Base-by-base conservation (phyloP, 1,139 yeast species). In the Saccharomyces hybrid region DNA sequence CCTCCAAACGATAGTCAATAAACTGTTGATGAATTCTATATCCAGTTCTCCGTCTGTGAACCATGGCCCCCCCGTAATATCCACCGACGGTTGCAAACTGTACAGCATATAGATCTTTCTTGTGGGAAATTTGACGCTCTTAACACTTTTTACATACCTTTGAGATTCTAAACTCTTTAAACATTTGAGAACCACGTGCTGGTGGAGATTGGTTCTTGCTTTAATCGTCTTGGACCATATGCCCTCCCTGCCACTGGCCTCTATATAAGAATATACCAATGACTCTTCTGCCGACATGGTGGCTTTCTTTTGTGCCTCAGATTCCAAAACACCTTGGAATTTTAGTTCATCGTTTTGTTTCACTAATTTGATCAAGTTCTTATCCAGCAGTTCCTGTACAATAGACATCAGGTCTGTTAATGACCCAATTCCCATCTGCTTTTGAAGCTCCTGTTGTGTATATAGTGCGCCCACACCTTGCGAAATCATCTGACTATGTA, bases 21-120 rank as follows among this genome's bases (percentile, higher is more conserved):
- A 73, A 50, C 89, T 84, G 62, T 89, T 95, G 57, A 93, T 91
- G 67, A 93, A 93, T 68, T 91, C 99, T 3, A 91, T 84, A 67
- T 93, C 99, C 57, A 93, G 78, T 70, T 93, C 99, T 34, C 91
- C 83, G 68, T 95, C 99, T 0, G 98, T 90, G 70, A 91, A 95
- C 99, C 99, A 93, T 2, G 99, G 99, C 1, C 99, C 99, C 58
- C 99, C 99, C 0, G 99, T 93, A 47, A 93, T 95, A 63, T 91
- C 98, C 41, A 88, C 83, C 3, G 96, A 86, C 7, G 99, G 99
- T 68, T 89, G 96, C 62, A 95, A 74, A 65, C 89, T 86, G 69
- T 90, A 91, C 57, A 95, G 77, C 98, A 93, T 93, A 72, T 90
- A 95, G 47, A 93, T 93, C 70, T 93, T 95, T 62, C 99, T 79